Evolutionary conservation across 2,329 filamentous ascomycete genomes (phyloP), one percentile per base, ranked within the genome.

Genomic region (Trichoderma polysporum): DNA sequence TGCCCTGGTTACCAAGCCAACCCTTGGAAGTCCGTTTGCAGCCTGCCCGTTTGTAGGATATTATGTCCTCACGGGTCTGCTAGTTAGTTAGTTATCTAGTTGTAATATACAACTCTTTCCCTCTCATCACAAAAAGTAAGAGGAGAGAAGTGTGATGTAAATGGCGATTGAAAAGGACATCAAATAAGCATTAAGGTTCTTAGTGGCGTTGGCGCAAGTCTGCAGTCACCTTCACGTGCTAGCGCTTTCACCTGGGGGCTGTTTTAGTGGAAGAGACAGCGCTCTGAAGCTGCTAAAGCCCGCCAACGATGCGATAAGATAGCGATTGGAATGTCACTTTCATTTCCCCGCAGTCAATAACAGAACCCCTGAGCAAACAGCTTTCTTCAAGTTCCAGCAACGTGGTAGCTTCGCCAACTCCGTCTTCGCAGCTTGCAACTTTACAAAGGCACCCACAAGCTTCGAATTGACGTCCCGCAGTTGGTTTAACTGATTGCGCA

Each of bases 311-410:
- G 31, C 62, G 62, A 66, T 66, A 66, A 66, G 62, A 66, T 66
- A 66, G 62, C 53, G 33, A 49, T 37, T 45, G 41, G 53, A 31
- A 57, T 58, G 53, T 56, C 50, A 64, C 60, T 41, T 50, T 66
- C 62, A 39, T 49, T 66, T 66, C 62, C 62, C 62, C 62, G 62
- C 62, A 65, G 22, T 66, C 53, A 31, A 47, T 17, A 4, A 13
- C 33, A 39, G 25, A 66, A 58, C 62, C 62, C 62, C 62, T 66
- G 53, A 66, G 27, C 39, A 33, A 54, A 19, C 27, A 22, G 60
- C 60, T 54, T 52, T 52, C 31, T 50, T 19, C 22, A 31, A 50
- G 27, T 29, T 31, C 6, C 58, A 53, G n/a, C 35, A 53, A 29
- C 22, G 35, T 19, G 37, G 39, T 19, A 45, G 59, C 59, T 63